Evolutionary conservation across 345 rosid genomes (phyloP).

Genomic region (Kernera saxatilis): DNA sequence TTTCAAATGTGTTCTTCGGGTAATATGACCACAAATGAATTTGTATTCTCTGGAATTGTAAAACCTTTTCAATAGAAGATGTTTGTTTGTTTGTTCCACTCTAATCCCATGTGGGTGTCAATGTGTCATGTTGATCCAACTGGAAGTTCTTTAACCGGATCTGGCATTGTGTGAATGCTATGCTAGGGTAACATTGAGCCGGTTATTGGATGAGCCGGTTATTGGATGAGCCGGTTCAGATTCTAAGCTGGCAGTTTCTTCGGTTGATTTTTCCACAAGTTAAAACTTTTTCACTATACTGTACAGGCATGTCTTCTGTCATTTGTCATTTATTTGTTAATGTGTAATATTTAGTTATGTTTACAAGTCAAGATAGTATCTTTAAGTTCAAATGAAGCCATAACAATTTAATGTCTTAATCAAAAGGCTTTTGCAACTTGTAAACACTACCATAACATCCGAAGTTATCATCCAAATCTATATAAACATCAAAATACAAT

Average conservation of each 20-base stretch:
- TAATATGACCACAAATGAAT: not conserved
- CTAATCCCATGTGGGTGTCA: not conserved
- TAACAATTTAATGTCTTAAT: no score
- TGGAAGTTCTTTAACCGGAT: not conserved
- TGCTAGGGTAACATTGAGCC: not conserved
- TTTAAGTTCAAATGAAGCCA: no score
- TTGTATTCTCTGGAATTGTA: conserved; percentile 2
- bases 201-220: not conserved
- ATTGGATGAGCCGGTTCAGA: not conserved
- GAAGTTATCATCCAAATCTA: no score
- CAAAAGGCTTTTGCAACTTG: no score
- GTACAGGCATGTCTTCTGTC: no score
- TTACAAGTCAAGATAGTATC: no score
- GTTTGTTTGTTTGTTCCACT: conserved; percentile 4
- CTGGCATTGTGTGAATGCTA: not conserved
- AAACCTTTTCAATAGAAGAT: conserved; percentile 4
- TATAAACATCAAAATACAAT: no score
- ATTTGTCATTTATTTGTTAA: no score
- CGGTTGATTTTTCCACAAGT: no score
- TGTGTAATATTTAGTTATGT: no score
- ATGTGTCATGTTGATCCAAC: not conserved
- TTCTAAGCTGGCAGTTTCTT: not conserved
- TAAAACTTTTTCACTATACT: no score
- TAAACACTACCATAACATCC: no score
- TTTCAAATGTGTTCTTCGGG: not conserved